Conservation (phyloP, 768 basidiomycete species). For the Lepiota venenata region DNA sequence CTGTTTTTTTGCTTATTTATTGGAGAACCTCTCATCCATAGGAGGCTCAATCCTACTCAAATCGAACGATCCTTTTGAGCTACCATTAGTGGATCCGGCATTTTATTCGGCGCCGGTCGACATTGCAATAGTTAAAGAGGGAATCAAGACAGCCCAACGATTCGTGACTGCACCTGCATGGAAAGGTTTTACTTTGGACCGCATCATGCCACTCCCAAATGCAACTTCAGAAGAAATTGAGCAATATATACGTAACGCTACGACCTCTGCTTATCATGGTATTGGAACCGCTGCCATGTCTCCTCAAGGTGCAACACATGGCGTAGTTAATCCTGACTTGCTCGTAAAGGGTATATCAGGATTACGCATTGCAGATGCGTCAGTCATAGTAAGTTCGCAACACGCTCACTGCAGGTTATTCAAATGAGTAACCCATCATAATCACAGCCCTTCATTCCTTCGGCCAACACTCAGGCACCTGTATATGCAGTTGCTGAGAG, state of each 20-base stretch:
- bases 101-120: slow-evolving; percentile 13
- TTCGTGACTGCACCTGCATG: slow-evolving; percentile 13
- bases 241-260: slow-evolving; percentile 9
- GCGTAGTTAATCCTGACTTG: slow-evolving; percentile 26
- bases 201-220: slow-evolving; percentile 10
- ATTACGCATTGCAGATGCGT: slow-evolving; percentile 25
- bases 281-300: slow-evolving; percentile 22
- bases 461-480: slow-evolving; percentile 3
- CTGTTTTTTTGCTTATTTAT: background rate
- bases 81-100: slow-evolving; percentile 11
- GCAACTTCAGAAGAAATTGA: slow-evolving; percentile 14
- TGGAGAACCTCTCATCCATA: background rate
- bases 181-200: slow-evolving; percentile 9
- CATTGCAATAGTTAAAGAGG: slow-evolving; percentile 12
- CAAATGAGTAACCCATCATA: background rate
- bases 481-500: slow-evolving; percentile 8
- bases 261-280: slow-evolving; percentile 16
- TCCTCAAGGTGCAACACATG: slow-evolving; percentile 14
- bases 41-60: slow-evolving; percentile 13
- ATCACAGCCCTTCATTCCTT: slow-evolving; percentile 1
- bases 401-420: background rate
- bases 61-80: slow-evolving; percentile 13
- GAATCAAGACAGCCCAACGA: slow-evolving; percentile 9
- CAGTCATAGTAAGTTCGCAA: slow-evolving; percentile 19
- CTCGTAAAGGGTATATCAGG: slow-evolving; percentile 23